phyloP scores from a whole-genome alignment of 257 asterid genomes.

The Nicotiana otophora region DNA sequence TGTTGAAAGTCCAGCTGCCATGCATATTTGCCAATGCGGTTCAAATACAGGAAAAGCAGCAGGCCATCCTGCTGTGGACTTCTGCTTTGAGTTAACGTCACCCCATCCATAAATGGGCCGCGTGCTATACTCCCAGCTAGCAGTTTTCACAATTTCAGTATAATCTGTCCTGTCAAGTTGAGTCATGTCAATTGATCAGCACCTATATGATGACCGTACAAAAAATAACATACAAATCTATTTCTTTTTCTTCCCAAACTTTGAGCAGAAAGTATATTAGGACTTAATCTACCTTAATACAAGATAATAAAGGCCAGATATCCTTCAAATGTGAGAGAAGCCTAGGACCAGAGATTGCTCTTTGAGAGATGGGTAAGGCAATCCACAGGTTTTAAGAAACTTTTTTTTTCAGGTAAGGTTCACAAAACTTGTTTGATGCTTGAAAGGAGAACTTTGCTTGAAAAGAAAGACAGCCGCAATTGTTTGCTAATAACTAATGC shows the following conservation, averaged over 20 bases:
- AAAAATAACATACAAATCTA: neutral
- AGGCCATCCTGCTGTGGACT: constrained; percentile 98
- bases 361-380: neutral
- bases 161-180: constrained; percentile 73
- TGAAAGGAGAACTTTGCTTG: neutral
- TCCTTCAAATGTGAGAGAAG: neutral
- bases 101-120: constrained; percentile 97
- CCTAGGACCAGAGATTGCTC: neutral
- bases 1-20: constrained; percentile 97
- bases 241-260: neutral
- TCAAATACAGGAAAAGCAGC: constrained; percentile 99
- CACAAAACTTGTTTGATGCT: neutral
- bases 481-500: neutral
- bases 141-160: constrained; percentile 72
- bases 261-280: neutral
- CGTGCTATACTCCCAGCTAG: constrained; percentile 90
- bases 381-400: neutral
- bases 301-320: neutral
- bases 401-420: too few species aligned
- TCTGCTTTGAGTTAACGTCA: constrained; percentile 69
- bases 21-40: constrained; percentile 99
- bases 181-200: constrained; percentile 28
- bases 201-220: constrained; percentile 6
- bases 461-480: neutral
- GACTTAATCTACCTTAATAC: neutral